Base-by-base conservation (phyloP, 202 grass and related monocot genomes). In the Saccharum hybrid region DNA sequence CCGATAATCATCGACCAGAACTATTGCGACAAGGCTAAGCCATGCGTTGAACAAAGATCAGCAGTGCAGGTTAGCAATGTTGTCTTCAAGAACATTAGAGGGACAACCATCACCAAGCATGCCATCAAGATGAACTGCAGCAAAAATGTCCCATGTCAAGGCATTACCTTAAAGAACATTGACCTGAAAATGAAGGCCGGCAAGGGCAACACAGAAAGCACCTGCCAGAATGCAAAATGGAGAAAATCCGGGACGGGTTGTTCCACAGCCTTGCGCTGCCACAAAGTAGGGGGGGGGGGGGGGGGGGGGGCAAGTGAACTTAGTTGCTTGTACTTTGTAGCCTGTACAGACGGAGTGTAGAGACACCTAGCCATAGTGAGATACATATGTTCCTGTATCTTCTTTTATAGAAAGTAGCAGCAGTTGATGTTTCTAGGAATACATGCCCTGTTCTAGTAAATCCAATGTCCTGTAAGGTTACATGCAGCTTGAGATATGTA, bases 61-160 rank as follows among this genome's bases (percentile, higher is more conserved):
- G 86, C 88, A 1, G 94, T 97, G 28, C 65, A 88, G 78, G 68
- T 97, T 0, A 91, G 91, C 33, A 38, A 81, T 49, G 68, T 97
- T n/a, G 13, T 84, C 7, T 93, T 85, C 76, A 84, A 82, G 63
- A 97, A 97, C 69, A 93, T 97, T 34, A 88, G 84, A 36, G 94
- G 94, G 2, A 97, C 94, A 36, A 93, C 88, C 37, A 72, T 73
- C 43, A 86, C 74, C n/a, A 30, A 80, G 22, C 30, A 89, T 7
- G 94, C 91, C 28, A 88, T 97, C 39, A 89, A 74, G 33, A 74
- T 93, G 41, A 78, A 63, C 54, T 97, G 91, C 84, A 97, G 88
- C 81, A 74, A 64, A 46, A 81, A n/a, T 7, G 9, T 76, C 7
- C 77, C 77, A 18, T 97, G 90, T 39, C 63, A 28, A 13, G 78